Conservation (phyloP, 225 moss, liverwort and hornwort genomes). For the Polytrichum commune region DNA sequence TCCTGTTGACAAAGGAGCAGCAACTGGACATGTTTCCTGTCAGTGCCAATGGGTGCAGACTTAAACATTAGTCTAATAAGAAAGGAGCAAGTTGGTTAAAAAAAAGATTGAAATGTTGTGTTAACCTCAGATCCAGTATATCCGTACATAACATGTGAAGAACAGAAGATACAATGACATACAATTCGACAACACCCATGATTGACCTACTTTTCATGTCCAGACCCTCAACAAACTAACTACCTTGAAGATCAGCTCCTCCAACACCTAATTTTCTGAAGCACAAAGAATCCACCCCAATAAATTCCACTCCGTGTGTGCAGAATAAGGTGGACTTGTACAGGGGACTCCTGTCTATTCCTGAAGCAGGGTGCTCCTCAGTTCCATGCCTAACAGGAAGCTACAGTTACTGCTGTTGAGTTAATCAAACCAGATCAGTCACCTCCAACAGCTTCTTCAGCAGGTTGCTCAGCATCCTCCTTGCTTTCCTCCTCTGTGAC, state of each 20-base stretch:
- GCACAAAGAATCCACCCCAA: slow-evolving; percentile 1
- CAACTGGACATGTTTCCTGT: no score
- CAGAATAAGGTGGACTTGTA: slow-evolving; percentile 1
- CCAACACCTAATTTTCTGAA: slow-evolving; percentile 1
- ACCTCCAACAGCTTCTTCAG: slow-evolving; percentile 4
- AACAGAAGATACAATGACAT: slow-evolving; percentile 2
- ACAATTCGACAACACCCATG: background rate
- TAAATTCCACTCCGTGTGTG: background rate
- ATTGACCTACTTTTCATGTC: background rate
- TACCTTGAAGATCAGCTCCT: background rate
- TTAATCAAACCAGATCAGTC: background rate
- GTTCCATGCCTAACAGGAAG: background rate
- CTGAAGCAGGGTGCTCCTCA: background rate
- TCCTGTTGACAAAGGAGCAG: no score
- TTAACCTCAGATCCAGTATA: slow-evolving; percentile 5
- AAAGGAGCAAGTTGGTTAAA: background rate
- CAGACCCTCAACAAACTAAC: background rate
- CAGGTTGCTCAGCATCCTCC: slow-evolving; percentile 6
- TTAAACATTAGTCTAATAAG: no score
- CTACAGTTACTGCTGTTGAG: background rate
- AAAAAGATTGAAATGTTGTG: slow-evolving; percentile 1
- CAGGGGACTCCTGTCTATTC: background rate
- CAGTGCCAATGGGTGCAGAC: no score
- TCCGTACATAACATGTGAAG: background rate
- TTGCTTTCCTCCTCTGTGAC: background rate